Base-by-base conservation (phyloP, 2,329 filamentous ascomycete species). In the Trichoderma koningiopsis region DNA sequence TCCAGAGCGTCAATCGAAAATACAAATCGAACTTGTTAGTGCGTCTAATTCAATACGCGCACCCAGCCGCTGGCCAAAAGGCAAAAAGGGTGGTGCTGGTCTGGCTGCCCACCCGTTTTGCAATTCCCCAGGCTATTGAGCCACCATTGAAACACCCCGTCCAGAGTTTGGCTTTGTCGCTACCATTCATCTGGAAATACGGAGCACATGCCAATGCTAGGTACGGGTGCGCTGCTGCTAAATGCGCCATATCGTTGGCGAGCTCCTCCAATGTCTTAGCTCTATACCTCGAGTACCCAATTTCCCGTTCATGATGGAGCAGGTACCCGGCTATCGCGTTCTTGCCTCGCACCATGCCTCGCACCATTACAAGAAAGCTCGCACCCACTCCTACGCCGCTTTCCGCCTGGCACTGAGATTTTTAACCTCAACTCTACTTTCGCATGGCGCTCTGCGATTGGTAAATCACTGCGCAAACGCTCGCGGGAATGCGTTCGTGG, bases 291-390 rank as follows among this genome's bases (percentile, higher is more conserved):
- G 5, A 55, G 19, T 24, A 24, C 47, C 24, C 47, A 49, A 49
- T 49, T 49, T 24, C 47, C 43, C 60, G 24, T n/a, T 33, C 29
- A 33, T 33, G 49, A 35, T 24, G 31, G 61, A 64, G 61, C 61
- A 64, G 61, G 61, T 64, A 64, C 61, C 61, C 63, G 63, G 63
- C 63, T 66, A 59, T 66, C 63, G 63, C 63, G 63, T 66, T 55
- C 47, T 49, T 29, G 63, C 27, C 63, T 43, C 53, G 53, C 63
- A 43, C 63, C 27, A 4, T 29, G 63, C 27, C 63, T 43, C 53
- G 53, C 63, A 43, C 63, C 27, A 4, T 11, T 5, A 19, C 19
- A 43, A 19, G 10, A 64, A 55, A 35, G 47, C 61, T 53, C 61
- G 31, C 61, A 55, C 60, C 60, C 60, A 16, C 52, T 31, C 24